phyloP scores from a whole-genome alignment of 805 yeast genomes.

The Saccharomycopsis capsularis region DNA sequence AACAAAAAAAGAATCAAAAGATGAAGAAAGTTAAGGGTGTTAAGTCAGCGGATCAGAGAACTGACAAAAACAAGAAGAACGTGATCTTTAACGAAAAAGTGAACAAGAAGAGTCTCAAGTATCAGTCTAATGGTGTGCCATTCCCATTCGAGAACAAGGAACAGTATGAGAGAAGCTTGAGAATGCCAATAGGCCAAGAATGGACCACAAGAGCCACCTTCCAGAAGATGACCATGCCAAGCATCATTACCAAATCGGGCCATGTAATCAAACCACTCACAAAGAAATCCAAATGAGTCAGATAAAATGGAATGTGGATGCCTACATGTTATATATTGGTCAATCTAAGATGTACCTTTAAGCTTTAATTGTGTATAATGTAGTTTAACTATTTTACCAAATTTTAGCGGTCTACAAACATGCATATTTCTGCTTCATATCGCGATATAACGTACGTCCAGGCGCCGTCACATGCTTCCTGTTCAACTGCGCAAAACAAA shows the following conservation, averaged over 20 bases:
- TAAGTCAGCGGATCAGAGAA: slow-evolving; percentile 60
- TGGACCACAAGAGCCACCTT: slow-evolving; percentile 88
- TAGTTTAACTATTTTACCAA: too few species aligned
- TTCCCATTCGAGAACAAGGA: slow-evolving; percentile 90
- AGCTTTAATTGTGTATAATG: too few species aligned
- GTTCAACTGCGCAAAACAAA: too few species aligned
- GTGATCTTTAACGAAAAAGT: slow-evolving; percentile 87
- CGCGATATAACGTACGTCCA: too few species aligned
- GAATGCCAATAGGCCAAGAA: slow-evolving; percentile 96
- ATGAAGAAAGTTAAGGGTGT: slow-evolving; percentile 74
- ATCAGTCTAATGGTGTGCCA: slow-evolving; percentile 85
- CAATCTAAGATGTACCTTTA: too few species aligned
- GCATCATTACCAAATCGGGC: slow-evolving; percentile 81
- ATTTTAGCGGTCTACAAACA: too few species aligned
- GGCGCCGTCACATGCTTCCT: too few species aligned
- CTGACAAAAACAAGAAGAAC: slow-evolving; percentile 65
- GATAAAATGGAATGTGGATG: neutral
- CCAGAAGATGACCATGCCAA: slow-evolving; percentile 84
- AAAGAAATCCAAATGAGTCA: slow-evolving; percentile 7
- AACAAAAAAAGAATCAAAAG: slow-evolving; percentile 48
- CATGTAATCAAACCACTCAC: slow-evolving; percentile 85
- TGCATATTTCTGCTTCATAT: too few species aligned
- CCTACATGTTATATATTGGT: too few species aligned
- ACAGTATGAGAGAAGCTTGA: slow-evolving; percentile 87
- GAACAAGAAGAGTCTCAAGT: slow-evolving; percentile 78